Conservation (phyloP, 202 grass and related monocot species). For the Sporobolus alterniflorus region DNA sequence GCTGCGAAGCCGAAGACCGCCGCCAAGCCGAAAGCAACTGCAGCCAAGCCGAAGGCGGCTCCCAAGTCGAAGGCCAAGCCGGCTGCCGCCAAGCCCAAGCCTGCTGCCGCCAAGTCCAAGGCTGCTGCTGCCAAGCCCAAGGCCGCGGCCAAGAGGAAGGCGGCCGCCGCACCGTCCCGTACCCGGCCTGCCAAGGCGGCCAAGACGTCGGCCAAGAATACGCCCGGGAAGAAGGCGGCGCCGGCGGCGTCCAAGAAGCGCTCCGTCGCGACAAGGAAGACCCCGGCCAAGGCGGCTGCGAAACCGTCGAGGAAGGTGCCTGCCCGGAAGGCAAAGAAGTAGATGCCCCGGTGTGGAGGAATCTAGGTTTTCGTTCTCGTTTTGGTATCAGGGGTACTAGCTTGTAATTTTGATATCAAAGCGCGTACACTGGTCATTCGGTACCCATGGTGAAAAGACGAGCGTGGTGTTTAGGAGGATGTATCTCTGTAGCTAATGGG, state of each 20-base stretch:
- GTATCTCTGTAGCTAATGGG: conserved; percentile 22
- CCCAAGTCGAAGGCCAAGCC: conserved; percentile 37
- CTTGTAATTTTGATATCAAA: conserved; percentile 53
- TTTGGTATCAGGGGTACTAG: conserved; percentile 3
- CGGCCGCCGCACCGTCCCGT: conserved; percentile 13
- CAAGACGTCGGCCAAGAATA: conserved; percentile 46
- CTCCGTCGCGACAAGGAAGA: background rate
- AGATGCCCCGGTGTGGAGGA: background rate
- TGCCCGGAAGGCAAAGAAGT: conserved; percentile 70
- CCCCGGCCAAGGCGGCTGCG: conserved; percentile 33
- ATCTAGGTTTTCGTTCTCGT: conserved; percentile 1
- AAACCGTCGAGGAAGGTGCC: conserved; percentile 44
- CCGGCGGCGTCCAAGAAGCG: conserved; percentile 40
- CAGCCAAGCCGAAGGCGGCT: conserved; percentile 21
- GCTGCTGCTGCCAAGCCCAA: conserved; percentile 39
- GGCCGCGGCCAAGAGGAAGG: conserved; percentile 44
- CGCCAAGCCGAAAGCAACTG: conserved; percentile 2
- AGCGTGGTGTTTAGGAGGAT: background rate
- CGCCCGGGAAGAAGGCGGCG: conserved; percentile 40
- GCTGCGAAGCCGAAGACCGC: conserved; percentile 34
- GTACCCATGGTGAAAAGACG: background rate
- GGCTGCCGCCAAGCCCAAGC: conserved; percentile 28
- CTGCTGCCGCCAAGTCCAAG: conserved; percentile 39
- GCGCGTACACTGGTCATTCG: conserved; percentile 23
- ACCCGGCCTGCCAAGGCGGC: conserved; percentile 44